Conservation (phyloP, 306 rosid genomes). For the Begonia peltatifolia region DNA sequence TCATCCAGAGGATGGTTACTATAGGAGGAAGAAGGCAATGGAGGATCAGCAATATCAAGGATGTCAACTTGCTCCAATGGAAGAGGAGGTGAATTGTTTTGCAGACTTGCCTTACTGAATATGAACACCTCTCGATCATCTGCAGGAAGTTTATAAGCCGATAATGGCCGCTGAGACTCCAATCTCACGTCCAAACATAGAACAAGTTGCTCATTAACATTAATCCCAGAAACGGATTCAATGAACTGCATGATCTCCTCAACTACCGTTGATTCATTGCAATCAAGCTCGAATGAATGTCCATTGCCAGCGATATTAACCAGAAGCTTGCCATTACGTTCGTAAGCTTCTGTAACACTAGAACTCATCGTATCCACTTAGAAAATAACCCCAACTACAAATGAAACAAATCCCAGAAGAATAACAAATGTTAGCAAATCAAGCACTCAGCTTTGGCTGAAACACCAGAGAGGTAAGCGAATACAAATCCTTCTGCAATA, state of each 20-base stretch:
- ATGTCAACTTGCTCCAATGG: conserved; percentile 45
- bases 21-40: conserved; percentile 44
- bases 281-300: conserved; percentile 53
- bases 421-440: background rate
- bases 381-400: background rate
- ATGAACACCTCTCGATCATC: conserved; percentile 62
- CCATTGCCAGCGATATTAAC: conserved; percentile 95
- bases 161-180: conserved; percentile 53
- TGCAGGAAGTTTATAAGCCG: conserved; percentile 78
- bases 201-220: conserved; percentile 61
- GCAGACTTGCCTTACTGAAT: conserved; percentile 71
- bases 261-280: conserved; percentile 52
- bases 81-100: conserved; percentile 40
- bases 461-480: background rate
- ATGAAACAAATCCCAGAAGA: conserved; percentile 7
- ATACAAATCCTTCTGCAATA: conserved; percentile 8
- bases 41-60: conserved; percentile 36
- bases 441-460: conserved; percentile 6
- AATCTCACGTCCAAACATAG: conserved; percentile 71
- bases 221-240: conserved; percentile 39
- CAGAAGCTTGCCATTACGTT: conserved; percentile 45
- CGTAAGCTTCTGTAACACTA: conserved; percentile 27
- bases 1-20: conserved; percentile 78
- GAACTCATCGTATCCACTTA: conserved; percentile 57
- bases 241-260: conserved; percentile 60